These are phyloP conservation scores for Ascochyta clinopodiicola DNA, from an alignment of 2,329 filamentous ascomycete species.

Conservation along the genomic window DNA sequence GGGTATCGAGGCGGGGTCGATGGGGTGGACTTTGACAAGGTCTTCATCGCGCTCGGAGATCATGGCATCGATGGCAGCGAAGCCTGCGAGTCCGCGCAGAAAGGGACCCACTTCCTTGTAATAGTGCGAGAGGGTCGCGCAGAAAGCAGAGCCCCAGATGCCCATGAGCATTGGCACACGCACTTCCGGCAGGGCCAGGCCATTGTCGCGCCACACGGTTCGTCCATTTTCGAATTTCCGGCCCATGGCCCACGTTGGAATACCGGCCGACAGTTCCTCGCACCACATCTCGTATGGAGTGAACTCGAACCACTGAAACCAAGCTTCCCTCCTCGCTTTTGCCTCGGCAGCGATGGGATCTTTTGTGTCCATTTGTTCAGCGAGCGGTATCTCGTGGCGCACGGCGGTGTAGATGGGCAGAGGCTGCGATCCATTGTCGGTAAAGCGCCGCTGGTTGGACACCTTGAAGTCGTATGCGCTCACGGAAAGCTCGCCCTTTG, in stretches of 20 bases:
- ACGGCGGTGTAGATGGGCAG: slow-evolving; percentile 96
- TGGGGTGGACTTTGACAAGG: slow-evolving; percentile 89
- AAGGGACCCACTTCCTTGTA: slow-evolving; percentile 92
- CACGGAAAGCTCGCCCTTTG: slow-evolving; percentile 80
- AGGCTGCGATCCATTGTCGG: slow-evolving; percentile 80
- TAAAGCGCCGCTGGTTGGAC: slow-evolving; percentile 80
- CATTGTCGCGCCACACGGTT: slow-evolving; percentile 67
- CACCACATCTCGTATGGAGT: slow-evolving; percentile 96
- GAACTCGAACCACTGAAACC: slow-evolving; percentile 96
- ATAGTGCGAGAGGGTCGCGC: slow-evolving; percentile 93
- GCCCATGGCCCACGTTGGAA: slow-evolving; percentile 93
- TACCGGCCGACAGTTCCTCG: slow-evolving; percentile 88
- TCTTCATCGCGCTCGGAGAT: slow-evolving; percentile 84
- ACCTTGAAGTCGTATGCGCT: slow-evolving; percentile 84
- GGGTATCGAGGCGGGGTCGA: slow-evolving; percentile 87
- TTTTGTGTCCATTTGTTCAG: slow-evolving; percentile 53
- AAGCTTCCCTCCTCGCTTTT: slow-evolving; percentile 69
- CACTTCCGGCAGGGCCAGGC: slow-evolving; percentile 80
- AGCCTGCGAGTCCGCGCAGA: slow-evolving; percentile 75
- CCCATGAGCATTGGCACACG: slow-evolving; percentile 85
- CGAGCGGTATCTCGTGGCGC: slow-evolving; percentile 86
- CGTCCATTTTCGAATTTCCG: slow-evolving; percentile 77
- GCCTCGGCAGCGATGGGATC: slow-evolving; percentile 49
- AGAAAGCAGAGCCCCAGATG: slow-evolving; percentile 97
- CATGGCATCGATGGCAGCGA: slow-evolving; percentile 78